Base-by-base conservation (phyloP, 2,329 filamentous ascomycete species). In the Trichoderma gracile region DNA sequence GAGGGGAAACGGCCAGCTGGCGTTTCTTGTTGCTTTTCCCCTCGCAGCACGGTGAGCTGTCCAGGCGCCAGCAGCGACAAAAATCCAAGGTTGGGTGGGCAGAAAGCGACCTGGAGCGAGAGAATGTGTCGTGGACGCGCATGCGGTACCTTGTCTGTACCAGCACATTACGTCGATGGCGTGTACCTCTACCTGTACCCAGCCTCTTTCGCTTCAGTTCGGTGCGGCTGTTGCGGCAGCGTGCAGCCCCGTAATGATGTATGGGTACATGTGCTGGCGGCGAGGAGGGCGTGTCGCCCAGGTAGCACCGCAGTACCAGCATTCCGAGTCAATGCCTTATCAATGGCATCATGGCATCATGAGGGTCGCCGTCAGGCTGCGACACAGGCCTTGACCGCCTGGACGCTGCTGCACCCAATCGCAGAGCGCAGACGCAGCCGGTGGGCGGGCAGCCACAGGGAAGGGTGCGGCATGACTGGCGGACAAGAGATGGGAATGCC, bases 311-410 rank as follows among this genome's bases (percentile, higher is more conserved):
- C 54, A 42, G 52, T 55, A 30, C 27, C 15, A n/a, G 3, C 33
- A 14, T 38, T 8, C 12, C 33, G 33, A 38, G 33, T 38, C 33
- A 43, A 38, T 43, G 47, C 57, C 57, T 60, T 60, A 60, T 60
- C 57, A 43, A 43, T 30, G 57, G 33, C 33, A 38, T 38, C 52
- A 33, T 19, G 33, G 38, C 23, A 42, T 45, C 38, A 52, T 23
- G 38, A 60, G 57, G 47, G 17, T 46, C 38, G 27, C 42, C 27
- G 52, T 60, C 47, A 50, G 57, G 57, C 57, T 60, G 57, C 46
- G 57, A 60, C 57, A 60, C 57, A 60, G 46, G 17, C 21, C 50
- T 33, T 55, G 63, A 61, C 63, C 63, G 63, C 57, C 50, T 56
- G 58, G 56, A 42, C 21, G 21, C 25, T 25, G 53, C 33, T 9